Percentiles rank a stretch among this genome's conserved stretches.
Evolutionary conservation across 148 eudicot genomes (phyloP).

Genomic region (Heliamphora exappendiculata): DNA sequence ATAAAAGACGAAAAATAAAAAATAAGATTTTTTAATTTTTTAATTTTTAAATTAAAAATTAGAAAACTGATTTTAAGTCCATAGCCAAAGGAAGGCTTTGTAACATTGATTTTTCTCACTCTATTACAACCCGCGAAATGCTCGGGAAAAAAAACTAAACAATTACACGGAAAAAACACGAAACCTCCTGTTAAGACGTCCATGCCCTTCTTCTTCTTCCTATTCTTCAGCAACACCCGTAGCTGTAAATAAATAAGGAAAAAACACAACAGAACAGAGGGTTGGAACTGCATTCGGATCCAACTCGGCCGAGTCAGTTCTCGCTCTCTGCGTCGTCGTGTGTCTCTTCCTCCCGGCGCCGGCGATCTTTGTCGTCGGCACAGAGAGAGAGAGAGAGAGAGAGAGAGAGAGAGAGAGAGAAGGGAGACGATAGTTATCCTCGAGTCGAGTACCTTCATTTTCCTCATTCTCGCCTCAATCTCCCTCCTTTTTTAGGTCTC

Average conservation of each 20-base stretch:
- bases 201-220: neutral
- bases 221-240: neutral
- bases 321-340: neutral
- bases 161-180: neutral
- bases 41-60: neutral
- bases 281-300: neutral
- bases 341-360: neutral
- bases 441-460: neutral
- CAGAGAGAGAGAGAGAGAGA: too few species aligned
- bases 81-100: too few species aligned
- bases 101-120: too few species aligned
- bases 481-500: neutral
- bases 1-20: too few species aligned
- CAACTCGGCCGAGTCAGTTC: constrained; percentile 1
- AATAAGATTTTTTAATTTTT: neutral
- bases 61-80: too few species aligned
- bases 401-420: constrained; percentile 5
- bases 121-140: neutral
- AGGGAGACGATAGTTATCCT: neutral
- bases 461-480: neutral
- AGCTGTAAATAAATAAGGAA: neutral
- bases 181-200: neutral
- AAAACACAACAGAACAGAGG: neutral
- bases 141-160: neutral
- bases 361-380: neutral